Percentiles rank a stretch among this genome's conserved stretches.
Evolutionary conservation across 129 eudicot species (phyloP).

Genomic region (Flaveria sonorensis): DNA sequence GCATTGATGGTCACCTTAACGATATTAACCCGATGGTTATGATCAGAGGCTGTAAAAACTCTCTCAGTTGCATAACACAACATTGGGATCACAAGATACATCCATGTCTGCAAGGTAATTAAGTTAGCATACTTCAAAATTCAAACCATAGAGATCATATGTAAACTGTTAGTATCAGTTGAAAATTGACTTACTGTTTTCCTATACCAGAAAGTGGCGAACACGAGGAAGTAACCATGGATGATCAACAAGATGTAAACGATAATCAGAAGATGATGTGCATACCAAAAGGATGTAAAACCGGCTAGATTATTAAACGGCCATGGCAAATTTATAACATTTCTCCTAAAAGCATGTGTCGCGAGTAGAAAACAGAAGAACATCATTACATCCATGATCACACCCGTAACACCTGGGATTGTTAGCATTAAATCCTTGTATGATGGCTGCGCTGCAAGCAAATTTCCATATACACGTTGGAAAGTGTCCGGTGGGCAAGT

Average conservation of each 20-base stretch:
- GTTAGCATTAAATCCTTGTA: conserved; percentile 51
- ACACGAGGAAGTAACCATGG: conserved; percentile 78
- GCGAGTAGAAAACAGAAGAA: conserved; percentile 71
- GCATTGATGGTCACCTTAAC: conserved; percentile 53
- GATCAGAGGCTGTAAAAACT: conserved; percentile 56
- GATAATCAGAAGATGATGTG: conserved; percentile 82
- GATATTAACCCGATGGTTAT: conserved; percentile 53
- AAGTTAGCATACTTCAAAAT: neutral
- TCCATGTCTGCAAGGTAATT: conserved; percentile 77
- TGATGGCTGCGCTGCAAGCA: conserved; percentile 59
- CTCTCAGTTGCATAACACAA: conserved; percentile 68
- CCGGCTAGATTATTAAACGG: conserved; percentile 72
- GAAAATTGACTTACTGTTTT: conserved; percentile 65
- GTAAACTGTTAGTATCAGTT: neutral
- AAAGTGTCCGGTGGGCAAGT: conserved; percentile 44
- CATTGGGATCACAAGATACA: conserved; percentile 76
- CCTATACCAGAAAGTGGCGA: conserved; percentile 55
- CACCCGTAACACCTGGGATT: conserved; percentile 66
- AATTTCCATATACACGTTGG: conserved; percentile 45
- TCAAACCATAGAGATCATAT: neutral
- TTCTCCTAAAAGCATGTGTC: conserved; percentile 81
- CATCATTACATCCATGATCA: conserved; percentile 70
- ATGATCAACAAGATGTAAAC: conserved; percentile 69
- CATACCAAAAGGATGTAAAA: conserved; percentile 95
- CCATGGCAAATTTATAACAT: conserved; percentile 74